phyloP scores from a whole-genome alignment of 106 monocot genomes.

The Hemerocallis citrina region DNA sequence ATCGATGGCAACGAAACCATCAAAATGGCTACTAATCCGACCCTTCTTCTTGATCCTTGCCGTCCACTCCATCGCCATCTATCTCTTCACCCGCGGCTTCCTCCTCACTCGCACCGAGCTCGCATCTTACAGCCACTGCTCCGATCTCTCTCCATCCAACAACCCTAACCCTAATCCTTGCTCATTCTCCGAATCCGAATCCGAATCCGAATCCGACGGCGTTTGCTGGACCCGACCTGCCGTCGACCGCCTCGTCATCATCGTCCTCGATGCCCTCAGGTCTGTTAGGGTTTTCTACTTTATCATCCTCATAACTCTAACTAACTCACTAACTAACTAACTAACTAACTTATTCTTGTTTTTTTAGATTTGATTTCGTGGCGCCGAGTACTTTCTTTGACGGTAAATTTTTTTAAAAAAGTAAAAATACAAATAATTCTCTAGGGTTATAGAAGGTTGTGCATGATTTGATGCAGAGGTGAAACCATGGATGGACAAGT shows the following conservation, averaged over 20 bases:
- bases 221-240: slow-evolving; percentile 68
- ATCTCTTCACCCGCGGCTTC: slow-evolving; percentile 91
- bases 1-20: no score
- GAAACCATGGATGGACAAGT: slow-evolving; percentile 95
- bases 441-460: no score
- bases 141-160: slow-evolving; percentile 29
- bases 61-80: slow-evolving; percentile 55
- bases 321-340: not conserved
- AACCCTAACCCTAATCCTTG: not conserved
- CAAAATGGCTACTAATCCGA: slow-evolving; percentile 11
- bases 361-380: slow-evolving; percentile 72
- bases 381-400: slow-evolving; percentile 81
- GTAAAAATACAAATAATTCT: no score
- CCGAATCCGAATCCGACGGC: not conserved
- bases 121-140: slow-evolving; percentile 51
- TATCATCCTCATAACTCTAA: no score
- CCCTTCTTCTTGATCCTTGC: slow-evolving; percentile 50
- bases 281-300: no score
- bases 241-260: slow-evolving; percentile 76
- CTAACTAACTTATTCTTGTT: not conserved
- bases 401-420: slow-evolving; percentile 23
- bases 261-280: slow-evolving; percentile 92
- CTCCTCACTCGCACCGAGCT: slow-evolving; percentile 97
- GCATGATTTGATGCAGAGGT: slow-evolving; percentile 27
- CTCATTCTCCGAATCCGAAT: not conserved